Evolutionary conservation across 148 eudicot genomes (phyloP), one percentile per base, ranked within the genome.

Genomic region (Chenopodium formosanum): DNA sequence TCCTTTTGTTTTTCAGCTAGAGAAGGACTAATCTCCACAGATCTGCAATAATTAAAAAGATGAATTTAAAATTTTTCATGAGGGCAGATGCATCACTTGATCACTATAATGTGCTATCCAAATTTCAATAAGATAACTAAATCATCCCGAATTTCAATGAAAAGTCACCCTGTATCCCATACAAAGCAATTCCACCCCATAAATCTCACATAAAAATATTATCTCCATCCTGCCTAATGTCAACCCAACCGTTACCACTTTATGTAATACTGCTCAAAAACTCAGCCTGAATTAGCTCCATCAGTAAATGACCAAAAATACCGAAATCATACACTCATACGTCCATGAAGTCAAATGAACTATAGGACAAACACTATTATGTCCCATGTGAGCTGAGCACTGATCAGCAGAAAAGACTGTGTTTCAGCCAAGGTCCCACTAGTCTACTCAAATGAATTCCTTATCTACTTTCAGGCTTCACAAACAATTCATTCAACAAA

Each of bases 21-120:
- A 76, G 94, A 90, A 56, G 94, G 84, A 88, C 99, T 93, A 78
- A 95, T 95, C 83, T 95, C 97, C 70, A 95, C 97, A 83, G 97
- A 95, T 76, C 99, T 95, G 92, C 92, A 93, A 46, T 60, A 70
- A 69, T 84, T 20, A 84, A 34, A 86, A 77, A 53, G 67, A 77
- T 23, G 53, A 62, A 19, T 31, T 76, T 70, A 29, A 20, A 2
- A 19, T 1, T 0, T 19, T n/a, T 71, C 22, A 44, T 4, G 27
- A 67, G 0, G 40, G 17, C 34, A 25, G 16, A 73, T 29, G 7
- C 75, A 22, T 73, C 56, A 32, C 34, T 32, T 32, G 34, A 32
- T 32, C 34, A 73, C 32, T 20, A 44, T n/a, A 13, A 53, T 47
- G n/a, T 73, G 23, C 56, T 44, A 73, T 46, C 17, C 22, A 50